Conservation (phyloP, 352 stramenopile genomes). For the Discostella stelligera region DNA sequence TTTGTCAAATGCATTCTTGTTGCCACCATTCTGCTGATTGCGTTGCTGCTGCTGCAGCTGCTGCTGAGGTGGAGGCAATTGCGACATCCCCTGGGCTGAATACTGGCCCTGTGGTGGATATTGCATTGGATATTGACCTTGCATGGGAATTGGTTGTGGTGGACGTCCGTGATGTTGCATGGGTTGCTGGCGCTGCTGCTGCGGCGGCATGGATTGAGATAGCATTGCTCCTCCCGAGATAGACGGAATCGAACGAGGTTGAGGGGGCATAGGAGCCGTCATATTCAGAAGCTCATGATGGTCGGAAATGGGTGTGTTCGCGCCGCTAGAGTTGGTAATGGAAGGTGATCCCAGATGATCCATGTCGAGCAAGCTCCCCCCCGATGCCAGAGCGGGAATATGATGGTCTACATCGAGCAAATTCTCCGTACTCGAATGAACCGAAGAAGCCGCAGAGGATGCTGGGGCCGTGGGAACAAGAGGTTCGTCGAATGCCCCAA, state of each 20-base stretch:
- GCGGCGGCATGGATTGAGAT: neutral
- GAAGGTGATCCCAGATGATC: conserved; percentile 31
- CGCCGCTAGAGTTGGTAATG: conserved; percentile 23
- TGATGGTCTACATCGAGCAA: conserved; percentile 52
- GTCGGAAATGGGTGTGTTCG: conserved; percentile 24
- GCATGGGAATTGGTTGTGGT: conserved; percentile 28
- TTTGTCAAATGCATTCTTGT: conserved; percentile 60
- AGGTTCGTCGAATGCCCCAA: conserved; percentile 63
- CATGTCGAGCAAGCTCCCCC: conserved; percentile 57
- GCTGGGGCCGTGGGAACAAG: conserved; percentile 34
- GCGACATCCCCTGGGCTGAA: conserved; percentile 23
- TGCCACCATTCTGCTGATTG: conserved; percentile 30
- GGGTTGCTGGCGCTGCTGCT: conserved; percentile 46
- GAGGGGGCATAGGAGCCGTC: conserved; percentile 50
- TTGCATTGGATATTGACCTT: conserved; percentile 43
- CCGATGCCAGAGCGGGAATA: conserved; percentile 21
- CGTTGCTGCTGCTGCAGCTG: conserved; percentile 42
- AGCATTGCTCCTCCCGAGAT: neutral
- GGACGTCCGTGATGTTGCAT: conserved; percentile 21
- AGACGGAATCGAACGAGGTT: conserved; percentile 26
- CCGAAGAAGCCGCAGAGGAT: conserved; percentile 14
- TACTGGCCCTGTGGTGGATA: conserved; percentile 30
- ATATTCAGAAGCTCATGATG: conserved; percentile 79
- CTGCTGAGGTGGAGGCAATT: conserved; percentile 29
- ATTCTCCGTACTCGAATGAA: conserved; percentile 32